These are phyloP conservation scores for Trichocladium antarcticum DNA, from an alignment of 495 filamentous ascomycete genomes.

Conservation along the genomic window DNA sequence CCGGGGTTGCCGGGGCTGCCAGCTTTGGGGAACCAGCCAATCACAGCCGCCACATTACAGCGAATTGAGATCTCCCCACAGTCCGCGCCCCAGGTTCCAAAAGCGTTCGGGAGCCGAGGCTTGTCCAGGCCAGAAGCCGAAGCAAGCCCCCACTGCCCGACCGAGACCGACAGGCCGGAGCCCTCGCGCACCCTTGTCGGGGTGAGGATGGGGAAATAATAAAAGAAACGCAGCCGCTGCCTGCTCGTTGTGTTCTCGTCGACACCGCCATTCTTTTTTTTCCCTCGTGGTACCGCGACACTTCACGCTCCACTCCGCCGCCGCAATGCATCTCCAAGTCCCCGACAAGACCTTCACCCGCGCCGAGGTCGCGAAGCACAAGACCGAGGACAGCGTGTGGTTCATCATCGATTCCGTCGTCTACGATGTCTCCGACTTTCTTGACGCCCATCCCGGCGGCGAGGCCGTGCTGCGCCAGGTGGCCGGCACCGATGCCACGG, in stretches of 20 bases:
- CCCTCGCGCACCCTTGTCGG: not conserved
- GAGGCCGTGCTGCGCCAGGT: conserved; percentile 73
- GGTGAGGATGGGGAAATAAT: conserved; percentile 8
- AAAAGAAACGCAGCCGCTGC: not conserved
- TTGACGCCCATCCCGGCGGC: conserved; percentile 84
- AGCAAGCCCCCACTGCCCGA: conserved; percentile 4
- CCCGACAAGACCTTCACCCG: conserved; percentile 51
- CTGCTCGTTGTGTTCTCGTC: not conserved
- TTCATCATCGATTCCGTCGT: conserved; percentile 83
- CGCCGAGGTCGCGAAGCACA: conserved; percentile 69
- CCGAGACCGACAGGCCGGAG: not conserved
- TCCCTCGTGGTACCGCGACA: not conserved
- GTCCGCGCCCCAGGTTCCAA: conserved; percentile 10
- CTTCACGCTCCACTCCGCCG: no score
- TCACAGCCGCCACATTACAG: conserved; percentile 10
- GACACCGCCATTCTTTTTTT: not conserved
- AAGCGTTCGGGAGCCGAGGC: conserved; percentile 14
- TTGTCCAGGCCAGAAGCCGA: conserved; percentile 5
- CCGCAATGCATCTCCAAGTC: conserved; percentile 21
- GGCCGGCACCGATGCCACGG: conserved; percentile 74
- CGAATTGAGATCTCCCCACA: conserved; percentile 12
- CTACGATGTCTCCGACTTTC: conserved; percentile 87
- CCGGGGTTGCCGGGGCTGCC: not conserved
- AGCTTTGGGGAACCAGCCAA: conserved; percentile 10
- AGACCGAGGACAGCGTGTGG: conserved; percentile 65